Percentiles rank a stretch among this genome's conserved stretches.
Conservation (phyloP, 495 filamentous ascomycete genomes). For the Immersiella caudata region DNA sequence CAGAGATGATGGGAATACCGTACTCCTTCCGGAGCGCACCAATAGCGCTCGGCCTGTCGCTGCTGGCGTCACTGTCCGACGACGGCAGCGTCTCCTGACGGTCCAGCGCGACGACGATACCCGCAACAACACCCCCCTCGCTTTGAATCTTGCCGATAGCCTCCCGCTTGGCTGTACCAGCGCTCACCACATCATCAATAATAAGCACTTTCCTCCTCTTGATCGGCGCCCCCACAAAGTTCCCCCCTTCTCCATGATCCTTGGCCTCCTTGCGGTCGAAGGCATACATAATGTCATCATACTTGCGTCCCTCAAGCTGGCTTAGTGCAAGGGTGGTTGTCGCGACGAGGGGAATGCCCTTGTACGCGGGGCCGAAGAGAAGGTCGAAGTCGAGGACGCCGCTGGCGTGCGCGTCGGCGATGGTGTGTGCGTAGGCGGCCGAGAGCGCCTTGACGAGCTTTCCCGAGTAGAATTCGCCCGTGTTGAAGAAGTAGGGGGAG, state of each 20-base stretch:
- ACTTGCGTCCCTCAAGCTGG: constrained; percentile 59
- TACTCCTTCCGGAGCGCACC: constrained; percentile 76
- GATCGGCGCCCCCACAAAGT: constrained; percentile 82
- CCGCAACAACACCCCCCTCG: constrained; percentile 79
- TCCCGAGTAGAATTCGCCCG: constrained; percentile 79
- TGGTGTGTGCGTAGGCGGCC: constrained; percentile 77
- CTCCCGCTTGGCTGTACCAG: constrained; percentile 90
- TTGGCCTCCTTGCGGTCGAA: constrained; percentile 97
- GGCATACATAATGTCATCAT: constrained; percentile 67
- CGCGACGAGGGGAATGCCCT: constrained; percentile 87
- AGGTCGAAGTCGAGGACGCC: constrained; percentile 62
- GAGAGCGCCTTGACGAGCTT: constrained; percentile 72
- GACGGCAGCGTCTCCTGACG: constrained; percentile 77
- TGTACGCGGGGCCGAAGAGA: constrained; percentile 89
- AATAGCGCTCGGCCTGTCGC: constrained; percentile 67
- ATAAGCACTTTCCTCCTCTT: constrained; percentile 84
- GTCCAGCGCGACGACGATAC: constrained; percentile 86
- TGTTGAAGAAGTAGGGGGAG: constrained; percentile 99
- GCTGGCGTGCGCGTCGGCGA: constrained; percentile 48
- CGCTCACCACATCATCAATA: constrained; percentile 95
- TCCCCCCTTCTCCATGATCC: constrained; percentile 90
- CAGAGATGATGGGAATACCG: constrained; percentile 57
- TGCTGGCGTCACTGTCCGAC: constrained; percentile 55
- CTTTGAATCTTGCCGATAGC: constrained; percentile 79
- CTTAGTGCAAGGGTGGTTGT: constrained; percentile 70